These are phyloP conservation scores for Physcomitrellopsis africana DNA, from an alignment of 225 moss, liverwort and hornwort genomes.

Conservation along the genomic window DNA sequence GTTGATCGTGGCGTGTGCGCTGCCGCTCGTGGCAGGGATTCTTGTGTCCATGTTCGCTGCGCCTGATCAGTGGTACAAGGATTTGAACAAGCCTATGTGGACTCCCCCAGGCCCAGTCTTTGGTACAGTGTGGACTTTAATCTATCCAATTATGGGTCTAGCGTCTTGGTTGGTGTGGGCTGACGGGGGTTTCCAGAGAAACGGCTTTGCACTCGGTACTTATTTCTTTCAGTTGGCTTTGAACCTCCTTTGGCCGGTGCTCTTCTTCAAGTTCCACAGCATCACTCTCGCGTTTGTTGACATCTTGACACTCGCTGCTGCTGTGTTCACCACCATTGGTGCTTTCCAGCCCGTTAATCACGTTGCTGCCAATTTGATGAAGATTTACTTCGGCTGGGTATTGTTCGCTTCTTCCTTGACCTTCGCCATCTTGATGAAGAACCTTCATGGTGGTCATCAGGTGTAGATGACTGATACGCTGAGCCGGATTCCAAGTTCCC, in stretches of 20 bases:
- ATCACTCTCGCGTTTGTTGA: conserved; percentile 33
- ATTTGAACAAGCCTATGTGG: no score
- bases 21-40: no score
- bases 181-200: conserved; percentile 24
- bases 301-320: conserved; percentile 26
- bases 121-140: conserved; percentile 23
- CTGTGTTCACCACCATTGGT: conserved; percentile 15
- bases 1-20: no score
- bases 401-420: conserved; percentile 33
- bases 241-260: conserved; percentile 30
- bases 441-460: neutral
- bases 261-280: conserved; percentile 34
- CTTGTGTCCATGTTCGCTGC: no score
- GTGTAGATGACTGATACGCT: no score
- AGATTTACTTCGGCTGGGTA: conserved; percentile 39
- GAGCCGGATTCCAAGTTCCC: no score
- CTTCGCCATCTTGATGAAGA: conserved; percentile 36
- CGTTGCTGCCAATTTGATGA: conserved; percentile 37
- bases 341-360: conserved; percentile 41
- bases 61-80: no score
- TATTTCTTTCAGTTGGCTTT: conserved; percentile 33
- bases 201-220: no score
- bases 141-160: conserved; percentile 38
- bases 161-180: conserved; percentile 36
- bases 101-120: conserved; percentile 36